Evolutionary conservation across 169 alveolate genomes (phyloP).

Genomic region (Plasmodium vivax): DNA sequence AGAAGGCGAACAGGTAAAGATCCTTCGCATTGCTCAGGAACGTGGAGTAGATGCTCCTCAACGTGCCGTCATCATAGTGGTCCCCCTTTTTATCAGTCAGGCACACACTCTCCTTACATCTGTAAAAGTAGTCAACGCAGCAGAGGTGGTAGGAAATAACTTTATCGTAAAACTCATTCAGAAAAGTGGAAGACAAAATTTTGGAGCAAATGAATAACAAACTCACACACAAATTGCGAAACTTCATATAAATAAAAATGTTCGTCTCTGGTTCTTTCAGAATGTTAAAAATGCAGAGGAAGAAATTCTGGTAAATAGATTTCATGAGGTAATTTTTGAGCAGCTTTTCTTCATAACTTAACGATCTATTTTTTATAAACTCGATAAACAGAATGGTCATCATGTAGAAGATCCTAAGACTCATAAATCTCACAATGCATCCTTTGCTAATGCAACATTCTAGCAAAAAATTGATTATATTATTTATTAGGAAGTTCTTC

Average conservation of each 20-base stretch:
- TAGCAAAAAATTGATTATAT: constrained; percentile 58
- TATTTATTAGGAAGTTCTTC: constrained; percentile 38
- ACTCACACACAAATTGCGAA: constrained; percentile 46
- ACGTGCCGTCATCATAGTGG: not conserved
- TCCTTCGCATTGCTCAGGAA: constrained; percentile 49
- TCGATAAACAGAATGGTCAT: constrained; percentile 29
- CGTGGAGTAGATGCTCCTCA: not conserved
- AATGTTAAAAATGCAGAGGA: constrained; percentile 34
- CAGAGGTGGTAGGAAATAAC: not conserved
- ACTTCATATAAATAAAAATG: constrained; percentile 44
- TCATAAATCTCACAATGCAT: constrained; percentile 32
- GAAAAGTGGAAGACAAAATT: constrained; percentile 6
- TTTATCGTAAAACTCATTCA: constrained; percentile 60
- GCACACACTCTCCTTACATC: not conserved
- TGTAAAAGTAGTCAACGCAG: constrained; percentile 26
- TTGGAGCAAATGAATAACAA: constrained; percentile 47
- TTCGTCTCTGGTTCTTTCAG: constrained; percentile 67
- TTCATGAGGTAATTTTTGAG: constrained; percentile 36
- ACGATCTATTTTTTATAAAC: constrained; percentile 11
- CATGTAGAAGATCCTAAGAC: constrained; percentile 31
- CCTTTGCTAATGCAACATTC: constrained; percentile 68
- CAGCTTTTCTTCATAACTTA: constrained; percentile 35
- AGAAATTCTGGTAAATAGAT: constrained; percentile 55
- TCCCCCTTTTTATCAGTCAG: not conserved
- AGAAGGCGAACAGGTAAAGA: constrained; percentile 28